Evolutionary conservation across 495 filamentous ascomycete genomes (phyloP).

Genomic region (Hypoxylon fuscum): DNA sequence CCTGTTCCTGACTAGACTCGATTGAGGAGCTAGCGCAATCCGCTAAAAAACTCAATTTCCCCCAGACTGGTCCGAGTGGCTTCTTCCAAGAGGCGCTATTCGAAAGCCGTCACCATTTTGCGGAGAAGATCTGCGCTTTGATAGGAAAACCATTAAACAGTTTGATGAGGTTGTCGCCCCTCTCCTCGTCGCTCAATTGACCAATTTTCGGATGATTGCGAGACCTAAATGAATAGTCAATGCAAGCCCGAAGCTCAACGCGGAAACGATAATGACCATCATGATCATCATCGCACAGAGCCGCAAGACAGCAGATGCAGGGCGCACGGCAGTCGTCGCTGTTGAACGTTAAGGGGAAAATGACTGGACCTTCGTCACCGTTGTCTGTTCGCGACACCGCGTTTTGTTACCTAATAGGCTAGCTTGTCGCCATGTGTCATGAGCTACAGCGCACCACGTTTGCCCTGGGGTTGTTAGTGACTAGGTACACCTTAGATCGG

Average conservation of each 20-base stretch:
- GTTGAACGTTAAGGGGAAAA: background rate
- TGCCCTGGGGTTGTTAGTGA: slow-evolving; percentile 5
- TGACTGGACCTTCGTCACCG: background rate
- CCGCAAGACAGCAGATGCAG: slow-evolving; percentile 13
- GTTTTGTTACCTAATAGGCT: slow-evolving; percentile 3
- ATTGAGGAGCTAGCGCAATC: slow-evolving; percentile 2
- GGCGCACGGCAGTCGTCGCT: background rate
- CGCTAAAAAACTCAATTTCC: slow-evolving; percentile 25
- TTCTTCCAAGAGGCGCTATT: background rate
- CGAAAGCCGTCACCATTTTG: slow-evolving; percentile 20
- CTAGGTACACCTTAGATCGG: background rate
- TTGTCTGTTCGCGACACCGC: background rate
- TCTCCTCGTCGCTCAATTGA: slow-evolving; percentile 1
- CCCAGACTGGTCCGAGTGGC: slow-evolving; percentile 38
- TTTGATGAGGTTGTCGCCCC: slow-evolving; percentile 13
- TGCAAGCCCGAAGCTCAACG: slow-evolving; percentile 10
- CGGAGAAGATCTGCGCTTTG: slow-evolving; percentile 40
- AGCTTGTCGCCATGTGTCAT: slow-evolving; percentile 32
- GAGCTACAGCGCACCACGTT: slow-evolving; percentile 34
- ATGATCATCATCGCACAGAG: slow-evolving; percentile 22
- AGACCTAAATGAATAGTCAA: slow-evolving; percentile 15
- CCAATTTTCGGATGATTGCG: slow-evolving; percentile 11
- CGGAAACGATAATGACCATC: slow-evolving; percentile 10
- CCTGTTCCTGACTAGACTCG: slow-evolving; percentile 37
- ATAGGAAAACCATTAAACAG: slow-evolving; percentile 34